Evolutionary conservation across 495 filamentous ascomycete genomes (phyloP).

Genomic region (Lichenothelia convexa): DNA sequence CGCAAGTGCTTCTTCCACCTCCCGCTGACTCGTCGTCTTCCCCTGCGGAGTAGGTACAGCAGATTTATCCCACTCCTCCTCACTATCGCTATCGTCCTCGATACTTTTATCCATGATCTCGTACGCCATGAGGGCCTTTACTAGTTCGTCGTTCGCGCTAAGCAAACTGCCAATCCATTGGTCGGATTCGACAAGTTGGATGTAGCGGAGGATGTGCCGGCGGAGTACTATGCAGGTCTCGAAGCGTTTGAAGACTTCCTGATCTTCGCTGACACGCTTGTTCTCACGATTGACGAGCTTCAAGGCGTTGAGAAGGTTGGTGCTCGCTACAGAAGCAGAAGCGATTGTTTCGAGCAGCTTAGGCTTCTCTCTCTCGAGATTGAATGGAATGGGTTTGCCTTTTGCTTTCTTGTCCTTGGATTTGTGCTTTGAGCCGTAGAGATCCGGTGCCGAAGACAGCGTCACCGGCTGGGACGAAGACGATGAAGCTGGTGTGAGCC

Average conservation of each 20-base stretch:
- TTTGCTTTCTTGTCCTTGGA: slow-evolving; percentile 30
- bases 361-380: slow-evolving; percentile 72
- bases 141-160: slow-evolving; percentile 36
- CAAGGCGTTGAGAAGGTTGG: slow-evolving; percentile 75
- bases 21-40: not conserved
- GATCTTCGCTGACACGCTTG: slow-evolving; percentile 72
- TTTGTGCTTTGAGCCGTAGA: slow-evolving; percentile 10
- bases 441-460: slow-evolving; percentile 6
- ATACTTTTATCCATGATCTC: slow-evolving; percentile 90
- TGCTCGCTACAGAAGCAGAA: slow-evolving; percentile 69
- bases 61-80: slow-evolving; percentile 31
- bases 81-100: slow-evolving; percentile 91
- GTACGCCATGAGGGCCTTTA: slow-evolving; percentile 83
- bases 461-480: slow-evolving; percentile 10
- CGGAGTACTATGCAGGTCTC: slow-evolving; percentile 73
- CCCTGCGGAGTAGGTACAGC: not conserved
- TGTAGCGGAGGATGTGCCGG: slow-evolving; percentile 69
- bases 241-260: slow-evolving; percentile 54
- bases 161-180: slow-evolving; percentile 29
- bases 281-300: slow-evolving; percentile 82
- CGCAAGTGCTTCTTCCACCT: slow-evolving; percentile 11
- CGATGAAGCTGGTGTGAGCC: slow-evolving; percentile 6
- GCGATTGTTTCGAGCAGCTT: slow-evolving; percentile 69
- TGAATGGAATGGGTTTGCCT: slow-evolving; percentile 41
- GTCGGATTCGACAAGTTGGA: slow-evolving; percentile 30